Percentiles rank a stretch among this genome's conserved stretches.
These are phyloP conservation scores for Lenzites betulinus DNA, from an alignment of 768 basidiomycete genomes.

Conservation along the genomic window DNA sequence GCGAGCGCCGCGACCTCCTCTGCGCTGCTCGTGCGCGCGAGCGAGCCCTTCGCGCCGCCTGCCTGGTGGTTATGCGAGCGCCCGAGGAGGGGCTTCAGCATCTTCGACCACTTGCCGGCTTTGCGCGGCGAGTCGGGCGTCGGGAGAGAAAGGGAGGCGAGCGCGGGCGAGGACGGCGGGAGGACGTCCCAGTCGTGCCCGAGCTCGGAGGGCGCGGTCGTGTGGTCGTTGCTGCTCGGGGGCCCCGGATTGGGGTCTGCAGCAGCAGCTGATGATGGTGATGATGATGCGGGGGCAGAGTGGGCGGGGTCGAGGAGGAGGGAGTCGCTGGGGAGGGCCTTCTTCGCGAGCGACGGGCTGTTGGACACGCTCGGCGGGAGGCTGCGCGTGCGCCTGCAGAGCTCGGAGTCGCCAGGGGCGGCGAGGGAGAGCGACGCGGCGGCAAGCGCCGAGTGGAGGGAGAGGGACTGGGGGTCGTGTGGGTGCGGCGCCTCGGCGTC, in stretches of 20 bases:
- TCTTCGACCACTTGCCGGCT: slow-evolving; percentile 31
- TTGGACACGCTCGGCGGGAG: slow-evolving; percentile 26
- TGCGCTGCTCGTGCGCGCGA: slow-evolving; percentile 12
- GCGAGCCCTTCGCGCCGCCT: no score
- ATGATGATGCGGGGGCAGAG: slow-evolving; percentile 15
- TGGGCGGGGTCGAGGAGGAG: slow-evolving; percentile 7
- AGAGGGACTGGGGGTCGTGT: slow-evolving; percentile 14
- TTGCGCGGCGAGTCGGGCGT: slow-evolving; percentile 17
- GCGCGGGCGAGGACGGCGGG: slow-evolving; percentile 16
- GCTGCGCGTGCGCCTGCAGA: slow-evolving; percentile 20
- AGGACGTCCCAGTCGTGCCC: slow-evolving; percentile 25
- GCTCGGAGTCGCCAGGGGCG: slow-evolving; percentile 25
- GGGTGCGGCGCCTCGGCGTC: slow-evolving; percentile 18
- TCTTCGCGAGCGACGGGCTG: slow-evolving; percentile 8
- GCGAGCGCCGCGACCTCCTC: slow-evolving; percentile 11
- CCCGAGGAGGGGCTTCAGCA: slow-evolving; percentile 36
- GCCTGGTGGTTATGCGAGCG: slow-evolving; percentile 2
- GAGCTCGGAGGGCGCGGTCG: slow-evolving; percentile 15
- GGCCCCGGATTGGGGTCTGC: slow-evolving; percentile 6
- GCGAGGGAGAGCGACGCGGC: slow-evolving; percentile 26
- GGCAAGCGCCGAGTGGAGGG: slow-evolving; percentile 24
- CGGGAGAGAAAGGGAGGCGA: slow-evolving; percentile 16
- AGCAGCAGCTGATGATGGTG: no score
- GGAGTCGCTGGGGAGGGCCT: slow-evolving; percentile 1
- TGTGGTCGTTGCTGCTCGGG: not conserved